A percentile compares a stretch with the other conserved stretches of the same genome.
Conservation (phyloP, 106 monocot species). For the Hemerocallis citrina region DNA sequence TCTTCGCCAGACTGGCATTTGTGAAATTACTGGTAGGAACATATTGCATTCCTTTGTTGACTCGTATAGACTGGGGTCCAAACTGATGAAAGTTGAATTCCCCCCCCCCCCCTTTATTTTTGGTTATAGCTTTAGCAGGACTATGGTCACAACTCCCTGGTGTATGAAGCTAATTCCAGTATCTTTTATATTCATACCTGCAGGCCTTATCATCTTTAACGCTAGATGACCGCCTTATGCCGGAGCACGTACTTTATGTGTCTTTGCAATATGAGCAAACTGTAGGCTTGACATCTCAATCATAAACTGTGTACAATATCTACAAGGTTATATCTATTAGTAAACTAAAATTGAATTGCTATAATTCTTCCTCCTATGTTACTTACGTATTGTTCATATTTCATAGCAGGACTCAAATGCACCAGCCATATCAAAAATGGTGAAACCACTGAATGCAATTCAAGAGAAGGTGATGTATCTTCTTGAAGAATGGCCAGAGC, state of each 20-base stretch:
- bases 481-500: slow-evolving; percentile 69
- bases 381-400: neutral
- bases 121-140: neutral
- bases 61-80: slow-evolving; percentile 56
- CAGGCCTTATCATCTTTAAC: slow-evolving; percentile 17
- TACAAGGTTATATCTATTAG: too few species aligned
- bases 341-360: neutral
- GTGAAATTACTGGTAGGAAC: slow-evolving; percentile 25
- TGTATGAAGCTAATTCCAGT: neutral
- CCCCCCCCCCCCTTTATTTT: too few species aligned
- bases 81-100: slow-evolving; percentile 53
- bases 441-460: slow-evolving; percentile 39
- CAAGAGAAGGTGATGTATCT: slow-evolving; percentile 31
- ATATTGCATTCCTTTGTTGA: slow-evolving; percentile 46
- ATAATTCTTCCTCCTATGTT: neutral
- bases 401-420: slow-evolving; percentile 65
- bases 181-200: slow-evolving; percentile 32
- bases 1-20: slow-evolving; percentile 36
- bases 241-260: slow-evolving; percentile 58
- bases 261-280: slow-evolving; percentile 41
- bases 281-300: slow-evolving; percentile 4
- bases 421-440: slow-evolving; percentile 45
- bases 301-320: slow-evolving; percentile 28
- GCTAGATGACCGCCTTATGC: slow-evolving; percentile 62
- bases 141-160: neutral